Percentiles rank a stretch among this genome's conserved stretches.
Evolutionary conservation across 345 rosid genomes (phyloP).

Genomic region (Moricandia arvensis): DNA sequence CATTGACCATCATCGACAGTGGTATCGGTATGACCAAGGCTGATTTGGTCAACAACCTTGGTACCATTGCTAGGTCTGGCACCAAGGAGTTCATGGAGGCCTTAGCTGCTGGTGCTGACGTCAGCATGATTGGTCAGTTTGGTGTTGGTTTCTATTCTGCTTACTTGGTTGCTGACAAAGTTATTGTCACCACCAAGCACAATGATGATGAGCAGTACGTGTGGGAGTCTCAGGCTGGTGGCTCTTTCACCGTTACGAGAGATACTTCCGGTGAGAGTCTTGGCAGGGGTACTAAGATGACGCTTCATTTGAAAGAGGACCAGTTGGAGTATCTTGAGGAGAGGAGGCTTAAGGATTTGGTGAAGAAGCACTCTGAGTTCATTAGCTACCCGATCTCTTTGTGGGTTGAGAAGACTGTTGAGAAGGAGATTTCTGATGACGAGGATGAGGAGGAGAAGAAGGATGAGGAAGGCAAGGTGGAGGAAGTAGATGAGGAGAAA

Average conservation of each 20-base stretch:
- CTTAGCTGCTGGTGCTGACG: slow-evolving; percentile 3
- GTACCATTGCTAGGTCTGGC: slow-evolving; percentile 4
- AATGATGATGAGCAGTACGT: not conserved
- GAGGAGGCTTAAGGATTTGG: not conserved
- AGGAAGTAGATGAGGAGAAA: slow-evolving; percentile 74
- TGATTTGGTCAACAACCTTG: slow-evolving; percentile 4
- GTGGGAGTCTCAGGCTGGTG: slow-evolving; percentile 2
- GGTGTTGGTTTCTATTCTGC: slow-evolving; percentile 10
- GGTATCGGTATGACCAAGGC: slow-evolving; percentile 11
- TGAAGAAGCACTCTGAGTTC: slow-evolving; percentile 9
- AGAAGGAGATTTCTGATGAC: not conserved
- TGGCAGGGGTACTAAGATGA: too few species aligned
- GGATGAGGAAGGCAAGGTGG: slow-evolving; percentile 44
- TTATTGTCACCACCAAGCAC: not conserved
- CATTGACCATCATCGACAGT: slow-evolving; percentile 6
- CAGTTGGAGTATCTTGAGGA: too few species aligned
- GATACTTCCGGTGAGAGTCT: too few species aligned
- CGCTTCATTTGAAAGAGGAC: too few species aligned
- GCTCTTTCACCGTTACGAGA: not conserved
- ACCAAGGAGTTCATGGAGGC: slow-evolving; percentile 8
- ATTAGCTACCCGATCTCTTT: not conserved
- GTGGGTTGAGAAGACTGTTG: slow-evolving; percentile 1
- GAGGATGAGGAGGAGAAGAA: not conserved
- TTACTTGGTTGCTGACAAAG: not conserved
- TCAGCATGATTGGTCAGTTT: slow-evolving; percentile 11